phyloP scores from a whole-genome alignment of 352 stramenopile species.

The Pythium sukuiense region DNA sequence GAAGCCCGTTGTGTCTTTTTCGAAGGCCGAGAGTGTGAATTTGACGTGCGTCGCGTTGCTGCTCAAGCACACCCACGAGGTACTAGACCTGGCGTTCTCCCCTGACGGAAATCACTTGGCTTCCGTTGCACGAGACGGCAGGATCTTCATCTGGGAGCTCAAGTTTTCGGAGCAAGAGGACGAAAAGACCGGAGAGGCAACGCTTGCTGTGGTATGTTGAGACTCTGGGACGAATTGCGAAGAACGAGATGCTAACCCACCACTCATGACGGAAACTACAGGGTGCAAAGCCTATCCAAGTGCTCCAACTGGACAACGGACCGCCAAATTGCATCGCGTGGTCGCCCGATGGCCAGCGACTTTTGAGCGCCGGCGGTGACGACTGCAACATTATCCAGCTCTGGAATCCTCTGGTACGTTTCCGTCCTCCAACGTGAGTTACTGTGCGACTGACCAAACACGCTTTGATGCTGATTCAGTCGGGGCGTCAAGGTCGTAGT shows the following conservation, averaged over 20 bases:
- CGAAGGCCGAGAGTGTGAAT: constrained; percentile 22
- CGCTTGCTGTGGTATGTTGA: constrained; percentile 8
- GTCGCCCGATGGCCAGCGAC: constrained; percentile 55
- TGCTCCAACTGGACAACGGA: constrained; percentile 48
- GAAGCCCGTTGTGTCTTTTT: constrained; percentile 13
- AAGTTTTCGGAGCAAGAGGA: constrained; percentile 26
- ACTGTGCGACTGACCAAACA: not conserved
- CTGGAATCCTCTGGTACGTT: constrained; percentile 54
- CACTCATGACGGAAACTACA: constrained; percentile 1
- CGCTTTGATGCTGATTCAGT: constrained; percentile 29
- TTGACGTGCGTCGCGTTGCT: constrained; percentile 45
- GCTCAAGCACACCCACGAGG: constrained; percentile 50
- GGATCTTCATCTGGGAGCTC: constrained; percentile 75
- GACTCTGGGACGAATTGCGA: not conserved
- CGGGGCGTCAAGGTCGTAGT: constrained; percentile 40
- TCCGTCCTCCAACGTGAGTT: not conserved
- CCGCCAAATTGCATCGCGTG: constrained; percentile 60
- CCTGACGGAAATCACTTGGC: constrained; percentile 75
- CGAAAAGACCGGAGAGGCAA: constrained; percentile 20
- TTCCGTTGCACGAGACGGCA: constrained; percentile 74
- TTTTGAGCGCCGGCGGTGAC: constrained; percentile 56
- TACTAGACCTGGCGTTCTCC: constrained; percentile 79
- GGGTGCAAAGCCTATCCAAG: constrained; percentile 34
- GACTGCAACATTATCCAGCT: constrained; percentile 61
- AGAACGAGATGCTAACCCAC: not conserved